Evolutionary conservation across 371 early-diverging fungal genomes (phyloP).

Genomic region (Mucor ambiguus): DNA sequence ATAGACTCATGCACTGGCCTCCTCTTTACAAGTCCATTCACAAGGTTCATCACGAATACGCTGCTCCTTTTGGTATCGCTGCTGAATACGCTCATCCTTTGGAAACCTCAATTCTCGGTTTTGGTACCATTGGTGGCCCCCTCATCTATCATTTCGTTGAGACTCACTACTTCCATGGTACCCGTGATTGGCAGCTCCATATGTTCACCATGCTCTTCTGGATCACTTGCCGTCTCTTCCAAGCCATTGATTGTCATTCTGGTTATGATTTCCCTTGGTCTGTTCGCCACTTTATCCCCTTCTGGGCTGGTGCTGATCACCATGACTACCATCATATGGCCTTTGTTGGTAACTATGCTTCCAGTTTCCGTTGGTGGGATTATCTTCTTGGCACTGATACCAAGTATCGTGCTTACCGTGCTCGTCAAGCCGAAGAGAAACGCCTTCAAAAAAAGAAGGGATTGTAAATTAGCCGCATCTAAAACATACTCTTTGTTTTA

Average conservation of each 20-base stretch:
- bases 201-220: slow-evolving; percentile 80
- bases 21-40: slow-evolving; percentile 89
- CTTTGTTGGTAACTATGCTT: slow-evolving; percentile 83
- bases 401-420: slow-evolving; percentile 71
- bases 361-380: slow-evolving; percentile 87
- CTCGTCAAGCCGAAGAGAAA: slow-evolving; percentile 42
- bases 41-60: slow-evolving; percentile 94
- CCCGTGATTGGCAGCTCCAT: slow-evolving; percentile 69
- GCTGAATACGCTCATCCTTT: slow-evolving; percentile 90
- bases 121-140: slow-evolving; percentile 80
- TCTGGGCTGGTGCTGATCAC: slow-evolving; percentile 85
- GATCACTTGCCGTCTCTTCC: slow-evolving; percentile 80
- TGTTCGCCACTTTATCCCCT: slow-evolving; percentile 75
- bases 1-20: slow-evolving; percentile 89
- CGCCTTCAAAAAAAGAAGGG: slow-evolving; percentile 9
- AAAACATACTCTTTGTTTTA: neutral
- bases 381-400: slow-evolving; percentile 79
- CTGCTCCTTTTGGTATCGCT: slow-evolving; percentile 88
- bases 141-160: slow-evolving; percentile 45
- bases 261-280: slow-evolving; percentile 97
- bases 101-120: slow-evolving; percentile 78
- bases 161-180: neutral
- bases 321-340: slow-evolving; percentile 87
- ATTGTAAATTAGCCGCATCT: neutral
- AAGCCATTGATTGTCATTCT: slow-evolving; percentile 92